These are phyloP conservation scores for Boletellus sp. DNA, from an alignment of 1,284 basidiomycete species.

Conservation along the genomic window DNA sequence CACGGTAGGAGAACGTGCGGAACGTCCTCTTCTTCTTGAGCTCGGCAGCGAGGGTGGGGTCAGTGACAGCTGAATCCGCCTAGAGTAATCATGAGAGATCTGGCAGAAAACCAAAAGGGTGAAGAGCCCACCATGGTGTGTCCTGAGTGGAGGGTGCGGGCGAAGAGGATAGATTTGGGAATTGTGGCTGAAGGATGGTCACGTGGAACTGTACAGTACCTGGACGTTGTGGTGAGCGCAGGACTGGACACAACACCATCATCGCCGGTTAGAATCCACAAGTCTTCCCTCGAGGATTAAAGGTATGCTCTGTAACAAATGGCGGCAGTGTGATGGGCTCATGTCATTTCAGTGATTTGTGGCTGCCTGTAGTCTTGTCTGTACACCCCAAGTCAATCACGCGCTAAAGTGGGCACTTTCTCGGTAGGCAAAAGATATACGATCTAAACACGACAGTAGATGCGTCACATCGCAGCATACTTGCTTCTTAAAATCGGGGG, in stretches of 20 bases:
- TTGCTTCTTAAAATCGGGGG: conserved; percentile 96
- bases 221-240: neutral
- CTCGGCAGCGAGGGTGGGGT: conserved; percentile 86
- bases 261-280: conserved; percentile 81
- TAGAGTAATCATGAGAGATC: conserved; percentile 28
- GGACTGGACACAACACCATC: conserved; percentile 14
- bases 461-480: conserved; percentile 98
- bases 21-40: conserved; percentile 98
- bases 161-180: conserved; percentile 43
- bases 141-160: conserved; percentile 18
- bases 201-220: conserved; percentile 58
- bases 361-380: conserved; percentile 61
- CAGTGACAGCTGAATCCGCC: conserved; percentile 81
- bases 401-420: conserved; percentile 40
- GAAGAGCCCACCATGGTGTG: conserved; percentile 51
- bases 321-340: neutral
- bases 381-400: conserved; percentile 33
- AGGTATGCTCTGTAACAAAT: conserved; percentile 41
- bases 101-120: neutral
- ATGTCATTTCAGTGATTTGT: conserved; percentile 68
- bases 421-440: neutral
- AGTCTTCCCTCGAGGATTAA: conserved; percentile 88
- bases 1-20: conserved; percentile 98
- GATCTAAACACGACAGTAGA: conserved; percentile 44
- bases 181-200: conserved; percentile 43